phyloP scores from a whole-genome alignment of 768 basidiomycete species.

The Kockovaella imperatae region DNA sequence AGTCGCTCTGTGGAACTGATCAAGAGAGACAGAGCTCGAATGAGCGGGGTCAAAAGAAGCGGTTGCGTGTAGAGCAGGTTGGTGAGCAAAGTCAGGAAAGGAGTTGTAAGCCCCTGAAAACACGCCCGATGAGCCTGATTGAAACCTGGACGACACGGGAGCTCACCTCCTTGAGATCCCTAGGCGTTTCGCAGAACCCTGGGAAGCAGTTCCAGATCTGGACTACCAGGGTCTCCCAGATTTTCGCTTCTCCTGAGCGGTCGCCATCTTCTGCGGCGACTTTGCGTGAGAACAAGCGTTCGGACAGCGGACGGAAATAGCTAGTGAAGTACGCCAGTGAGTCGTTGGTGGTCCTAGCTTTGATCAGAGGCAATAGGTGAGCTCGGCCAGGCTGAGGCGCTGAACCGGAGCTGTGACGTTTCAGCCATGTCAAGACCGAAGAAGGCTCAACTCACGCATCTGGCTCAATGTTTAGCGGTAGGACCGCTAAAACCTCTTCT shows the following conservation, averaged over 20 bases:
- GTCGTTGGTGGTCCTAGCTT: constrained; percentile 63
- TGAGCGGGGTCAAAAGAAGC: constrained; percentile 68
- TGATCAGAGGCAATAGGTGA: constrained; percentile 78
- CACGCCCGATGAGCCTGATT: neutral
- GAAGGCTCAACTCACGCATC: constrained; percentile 54
- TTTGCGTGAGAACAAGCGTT: constrained; percentile 82
- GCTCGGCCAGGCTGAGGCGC: constrained; percentile 76
- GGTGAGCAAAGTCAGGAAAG: constrained; percentile 81
- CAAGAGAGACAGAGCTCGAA: constrained; percentile 70
- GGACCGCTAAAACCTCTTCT: constrained; percentile 58
- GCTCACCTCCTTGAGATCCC: constrained; percentile 64
- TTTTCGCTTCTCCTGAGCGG: constrained; percentile 68
- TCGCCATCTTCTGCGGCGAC: constrained; percentile 63
- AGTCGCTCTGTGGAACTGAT: constrained; percentile 69
- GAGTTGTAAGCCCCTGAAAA: constrained; percentile 59
- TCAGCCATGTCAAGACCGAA: neutral
- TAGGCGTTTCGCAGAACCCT: constrained; percentile 76
- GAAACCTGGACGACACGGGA: neutral
- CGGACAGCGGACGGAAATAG: constrained; percentile 89
- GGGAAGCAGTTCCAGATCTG: constrained; percentile 89
- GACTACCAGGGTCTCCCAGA: constrained; percentile 86
- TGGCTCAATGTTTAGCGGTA: constrained; percentile 83
- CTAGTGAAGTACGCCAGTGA: constrained; percentile 75
- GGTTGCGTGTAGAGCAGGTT: constrained; percentile 87
- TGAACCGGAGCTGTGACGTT: constrained; percentile 24